phyloP scores from a whole-genome alignment of 768 basidiomycete species.

The Boletus patriciae region DNA sequence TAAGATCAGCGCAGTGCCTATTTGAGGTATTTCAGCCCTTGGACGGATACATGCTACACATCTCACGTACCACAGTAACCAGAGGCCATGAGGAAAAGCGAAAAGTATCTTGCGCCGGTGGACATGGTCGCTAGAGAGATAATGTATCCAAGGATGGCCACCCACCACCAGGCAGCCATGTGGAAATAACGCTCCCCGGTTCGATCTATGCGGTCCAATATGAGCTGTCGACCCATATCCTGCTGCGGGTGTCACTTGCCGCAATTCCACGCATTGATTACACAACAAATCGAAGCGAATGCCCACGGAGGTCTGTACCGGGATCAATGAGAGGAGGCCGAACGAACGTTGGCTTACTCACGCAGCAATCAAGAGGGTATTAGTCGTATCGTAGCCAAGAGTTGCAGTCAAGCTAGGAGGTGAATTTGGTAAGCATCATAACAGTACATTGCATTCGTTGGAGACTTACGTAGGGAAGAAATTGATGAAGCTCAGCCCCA shows the following conservation, averaged over 20 bases:
- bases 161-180: constrained; percentile 56
- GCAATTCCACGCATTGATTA: constrained; percentile 55
- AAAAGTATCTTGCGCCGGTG: constrained; percentile 54
- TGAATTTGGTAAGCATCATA: neutral
- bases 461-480: constrained; percentile 53
- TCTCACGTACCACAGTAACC: constrained; percentile 44
- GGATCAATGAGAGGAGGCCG: neutral
- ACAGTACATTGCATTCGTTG: neutral
- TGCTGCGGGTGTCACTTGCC: constrained; percentile 22
- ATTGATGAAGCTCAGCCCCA: constrained; percentile 59
- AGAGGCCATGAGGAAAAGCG: constrained; percentile 63
- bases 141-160: constrained; percentile 57
- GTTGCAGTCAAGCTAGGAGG: constrained; percentile 52
- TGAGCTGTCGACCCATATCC: neutral
- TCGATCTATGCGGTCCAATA: constrained; percentile 38
- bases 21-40: neutral
- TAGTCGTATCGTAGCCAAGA: constrained; percentile 57
- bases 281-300: constrained; percentile 48
- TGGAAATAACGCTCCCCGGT: constrained; percentile 70
- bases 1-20: constrained; percentile 45
- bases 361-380: constrained; percentile 61
- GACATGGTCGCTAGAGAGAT: constrained; percentile 54
- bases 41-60: neutral
- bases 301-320: constrained; percentile 60
- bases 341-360: constrained; percentile 28